Evolutionary conservation across 192 early-diverging fungal species (phyloP), one percentile per base, ranked within the genome.

Genomic region (Coemansia sp.): DNA sequence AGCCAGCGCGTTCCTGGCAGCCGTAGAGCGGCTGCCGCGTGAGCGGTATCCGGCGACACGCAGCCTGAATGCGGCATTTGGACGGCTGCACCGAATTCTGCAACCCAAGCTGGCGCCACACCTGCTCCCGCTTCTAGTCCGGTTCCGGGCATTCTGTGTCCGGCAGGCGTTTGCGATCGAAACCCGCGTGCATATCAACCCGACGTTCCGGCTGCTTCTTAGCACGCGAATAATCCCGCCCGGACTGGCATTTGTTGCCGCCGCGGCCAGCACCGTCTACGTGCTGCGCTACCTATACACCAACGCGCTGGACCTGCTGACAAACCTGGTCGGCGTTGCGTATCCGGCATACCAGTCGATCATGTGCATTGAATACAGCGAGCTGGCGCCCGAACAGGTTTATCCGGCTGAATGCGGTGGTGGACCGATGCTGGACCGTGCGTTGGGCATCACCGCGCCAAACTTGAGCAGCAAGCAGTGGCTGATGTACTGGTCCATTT

Each of bases 401-500:
- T 28, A 53, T 12, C 2, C 26, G 43, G 2, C 44, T 9, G 60
- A 27, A 15, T 32, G 17, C 25, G 26, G 45, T 10, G 51, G 12
- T 2, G 50, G 31, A 4, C 20, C 4, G 29, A 26, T 53, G n/a
- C 34, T 55, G 31, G 60, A 62, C 26, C 55, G 25, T 8, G 63
- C 71, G 2, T 10, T 74, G 52, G 71, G 71, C 1, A 42, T 63
- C 8, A 27, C 28, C 12, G 55, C 39, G 26, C 71, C 71, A 4
- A 74, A 59, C 17, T 48, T 74, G 29, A 56, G 67, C 48, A 74
- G 67, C 42, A 74, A 74, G 52, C 71, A 74, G 53, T 74, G 71
- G 71, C 60, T 74, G 21, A 74, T 67, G 71, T 74, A 74, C 19
- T 74, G 71, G 71, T 53, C 71, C 19, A 67, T 74, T 31, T 74